Evolutionary conservation across 2,329 filamentous ascomycete species (phyloP).

Genomic region (Ascochyta rabiei): DNA sequence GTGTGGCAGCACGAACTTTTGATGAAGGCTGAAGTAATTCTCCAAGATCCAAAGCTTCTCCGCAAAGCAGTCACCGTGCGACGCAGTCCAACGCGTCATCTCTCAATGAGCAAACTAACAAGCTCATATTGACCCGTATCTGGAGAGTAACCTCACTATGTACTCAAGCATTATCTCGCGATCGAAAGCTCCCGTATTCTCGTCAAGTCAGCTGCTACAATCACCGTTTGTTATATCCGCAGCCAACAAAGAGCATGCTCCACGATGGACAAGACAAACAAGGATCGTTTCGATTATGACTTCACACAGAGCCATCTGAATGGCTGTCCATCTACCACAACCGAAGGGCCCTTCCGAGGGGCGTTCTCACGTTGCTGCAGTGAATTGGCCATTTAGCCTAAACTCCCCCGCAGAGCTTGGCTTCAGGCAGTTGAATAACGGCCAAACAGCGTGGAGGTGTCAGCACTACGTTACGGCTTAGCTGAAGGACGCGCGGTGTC

Average conservation of each 20-base stretch:
- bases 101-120: too few relatives aligned
- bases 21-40: background rate
- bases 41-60: background rate
- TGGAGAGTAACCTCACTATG: too few relatives aligned
- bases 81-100: too few relatives aligned
- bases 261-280: background rate
- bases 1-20: background rate
- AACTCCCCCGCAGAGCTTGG: slow-evolving; percentile 10
- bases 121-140: too few relatives aligned
- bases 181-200: background rate
- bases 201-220: background rate
- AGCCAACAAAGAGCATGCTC: background rate
- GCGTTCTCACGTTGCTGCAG: background rate
- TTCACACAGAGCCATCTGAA: background rate
- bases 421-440: slow-evolving; percentile 12
- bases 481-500: background rate
- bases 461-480: slow-evolving; percentile 2
- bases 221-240: background rate
- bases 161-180: too few relatives aligned
- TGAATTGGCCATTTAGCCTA: slow-evolving; percentile 8
- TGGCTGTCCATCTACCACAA: background rate
- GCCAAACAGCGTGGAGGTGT: background rate
- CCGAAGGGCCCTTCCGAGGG: background rate
- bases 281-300: background rate
- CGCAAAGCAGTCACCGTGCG: background rate